Evolutionary conservation across 2,329 filamentous ascomycete species (phyloP), one percentile per base, ranked within the genome.

Genomic region (Fusarium aywerte): DNA sequence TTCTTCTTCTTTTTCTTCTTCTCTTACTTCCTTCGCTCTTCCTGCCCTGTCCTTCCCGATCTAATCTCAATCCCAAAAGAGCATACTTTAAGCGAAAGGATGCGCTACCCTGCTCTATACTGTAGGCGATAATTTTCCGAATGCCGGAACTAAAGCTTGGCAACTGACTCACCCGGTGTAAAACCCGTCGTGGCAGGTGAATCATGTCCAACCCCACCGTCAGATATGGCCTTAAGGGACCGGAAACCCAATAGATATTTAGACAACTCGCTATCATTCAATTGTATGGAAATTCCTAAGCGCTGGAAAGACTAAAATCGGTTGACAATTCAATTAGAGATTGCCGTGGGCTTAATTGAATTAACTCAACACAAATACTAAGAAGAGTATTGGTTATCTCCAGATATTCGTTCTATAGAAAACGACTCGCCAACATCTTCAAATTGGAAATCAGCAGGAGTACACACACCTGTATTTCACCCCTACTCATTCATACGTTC

Each of bases 81-180:
- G 23, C 13, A 38, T 38, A 7, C 36, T 27, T 11, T 27, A 33
- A 44, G 38, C 55, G 38, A 44, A 27, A 60, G 44, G 55, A 39
- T 33, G 16, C 29, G 21, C 16, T 51, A 23, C 48, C 35, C 20
- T 32, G 20, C 5, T 33, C 25, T 23, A 16, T 25, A 42, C 25
- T 23, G 23, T 25, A 42, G 5, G 39, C 39, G 29, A 21, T 27
- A 23, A 45, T 53, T 42, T 12, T 32, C 45, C 25, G 32, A 32
- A 23, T 58, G 27, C 35, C 59, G 60, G 58, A 25, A 47, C 60
- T 42, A 54, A n/a, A 61, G 45, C 20, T 50, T 23, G 31, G 23
- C 31, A 6, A 51, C 45, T 70, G 67, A 70, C 67, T 70, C 67
- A 70, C 39, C 25, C 67, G 67, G 67, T 51, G 59, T 58, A 63